Percentiles rank a stretch among this genome's conserved stretches.
Conservation (phyloP, 257 asterid genomes). For the Scutellaria minor region DNA sequence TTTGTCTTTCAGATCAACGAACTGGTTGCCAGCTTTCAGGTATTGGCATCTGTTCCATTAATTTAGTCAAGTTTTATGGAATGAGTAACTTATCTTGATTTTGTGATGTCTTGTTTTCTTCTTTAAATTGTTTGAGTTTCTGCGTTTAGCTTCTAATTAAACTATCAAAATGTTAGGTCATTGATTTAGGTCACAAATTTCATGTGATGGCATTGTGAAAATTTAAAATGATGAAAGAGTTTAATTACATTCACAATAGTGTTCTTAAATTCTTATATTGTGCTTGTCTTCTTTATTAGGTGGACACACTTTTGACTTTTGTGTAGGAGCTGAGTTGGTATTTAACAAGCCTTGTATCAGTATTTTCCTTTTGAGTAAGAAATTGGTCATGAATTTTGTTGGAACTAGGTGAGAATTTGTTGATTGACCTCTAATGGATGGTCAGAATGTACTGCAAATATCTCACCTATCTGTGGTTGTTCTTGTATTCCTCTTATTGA, state of each 20-base stretch:
- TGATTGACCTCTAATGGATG: slow-evolving; percentile 18
- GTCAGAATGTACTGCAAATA: not conserved
- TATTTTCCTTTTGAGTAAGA: not conserved
- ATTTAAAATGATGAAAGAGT: slow-evolving; percentile 8
- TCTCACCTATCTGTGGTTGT: not conserved
- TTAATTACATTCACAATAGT: not conserved
- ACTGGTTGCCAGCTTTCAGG: slow-evolving; percentile 76
- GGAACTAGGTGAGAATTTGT: slow-evolving; percentile 14
- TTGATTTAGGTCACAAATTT: not conserved
- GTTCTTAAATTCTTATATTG: not conserved
- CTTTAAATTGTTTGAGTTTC: not conserved
- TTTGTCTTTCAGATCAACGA: slow-evolving; percentile 70
- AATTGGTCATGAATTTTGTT: not conserved
- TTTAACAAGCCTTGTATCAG: not conserved
- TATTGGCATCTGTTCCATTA: slow-evolving; percentile 33
- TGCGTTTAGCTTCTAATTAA: slow-evolving; percentile 3
- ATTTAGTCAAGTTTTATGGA: not conserved
- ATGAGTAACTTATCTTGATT: not conserved
- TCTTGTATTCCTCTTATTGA: slow-evolving; percentile 14
- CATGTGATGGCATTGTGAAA: not conserved
- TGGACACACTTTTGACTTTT: slow-evolving; percentile 10
- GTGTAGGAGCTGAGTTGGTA: slow-evolving; percentile 9
- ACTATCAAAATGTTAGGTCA: not conserved
- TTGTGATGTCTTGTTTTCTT: not conserved
- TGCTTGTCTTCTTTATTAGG: slow-evolving; percentile 2